Percentiles rank a stretch among this genome's conserved stretches.
These are phyloP conservation scores for Colletotrichum sojae DNA, from an alignment of 2,329 filamentous ascomycete genomes.

Conservation along the genomic window DNA sequence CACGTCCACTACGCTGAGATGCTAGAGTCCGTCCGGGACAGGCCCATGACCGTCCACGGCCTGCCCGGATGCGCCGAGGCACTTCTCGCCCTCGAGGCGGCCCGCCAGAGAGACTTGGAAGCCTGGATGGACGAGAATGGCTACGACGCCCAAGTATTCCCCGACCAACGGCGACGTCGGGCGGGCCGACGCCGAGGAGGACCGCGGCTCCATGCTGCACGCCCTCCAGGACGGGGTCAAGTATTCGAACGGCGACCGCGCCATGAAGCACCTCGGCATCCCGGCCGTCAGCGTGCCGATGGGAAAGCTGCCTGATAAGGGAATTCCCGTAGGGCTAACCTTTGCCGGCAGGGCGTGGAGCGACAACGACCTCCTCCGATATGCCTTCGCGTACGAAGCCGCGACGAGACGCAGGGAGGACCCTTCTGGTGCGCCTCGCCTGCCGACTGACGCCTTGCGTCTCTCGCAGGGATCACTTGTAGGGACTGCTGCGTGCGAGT, in stretches of 20 bases:
- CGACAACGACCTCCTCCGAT: conserved; percentile 52
- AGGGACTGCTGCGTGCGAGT: background rate
- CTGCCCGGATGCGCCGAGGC: conserved; percentile 22
- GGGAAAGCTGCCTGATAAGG: conserved; percentile 60
- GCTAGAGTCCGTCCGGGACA: conserved; percentile 24
- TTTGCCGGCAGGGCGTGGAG: conserved; percentile 65
- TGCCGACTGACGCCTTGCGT: background rate
- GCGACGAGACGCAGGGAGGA: conserved; percentile 10
- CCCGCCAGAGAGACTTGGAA: conserved; percentile 30
- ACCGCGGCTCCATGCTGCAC: conserved; percentile 23
- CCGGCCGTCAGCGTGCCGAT: conserved; percentile 68
- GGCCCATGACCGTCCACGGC: conserved; percentile 6
- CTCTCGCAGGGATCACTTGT: background rate
- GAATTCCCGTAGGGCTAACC: conserved; percentile 67
- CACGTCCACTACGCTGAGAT: conserved; percentile 36
- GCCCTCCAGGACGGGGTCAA: conserved; percentile 62
- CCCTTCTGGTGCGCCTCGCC: background rate
- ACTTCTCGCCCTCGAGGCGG: conserved; percentile 25
- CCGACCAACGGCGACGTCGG: conserved; percentile 35
- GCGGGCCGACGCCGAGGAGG: conserved; percentile 21
- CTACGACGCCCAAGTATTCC: conserved; percentile 26
- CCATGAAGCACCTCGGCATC: conserved; percentile 67
- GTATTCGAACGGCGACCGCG: conserved; percentile 68
- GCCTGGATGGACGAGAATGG: conserved; percentile 33
- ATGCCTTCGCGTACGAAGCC: conserved; percentile 30